Evolutionary conservation across 495 filamentous ascomycete genomes (phyloP), one percentile per base, ranked within the genome.

Genomic region (Hypoxylon rickii): DNA sequence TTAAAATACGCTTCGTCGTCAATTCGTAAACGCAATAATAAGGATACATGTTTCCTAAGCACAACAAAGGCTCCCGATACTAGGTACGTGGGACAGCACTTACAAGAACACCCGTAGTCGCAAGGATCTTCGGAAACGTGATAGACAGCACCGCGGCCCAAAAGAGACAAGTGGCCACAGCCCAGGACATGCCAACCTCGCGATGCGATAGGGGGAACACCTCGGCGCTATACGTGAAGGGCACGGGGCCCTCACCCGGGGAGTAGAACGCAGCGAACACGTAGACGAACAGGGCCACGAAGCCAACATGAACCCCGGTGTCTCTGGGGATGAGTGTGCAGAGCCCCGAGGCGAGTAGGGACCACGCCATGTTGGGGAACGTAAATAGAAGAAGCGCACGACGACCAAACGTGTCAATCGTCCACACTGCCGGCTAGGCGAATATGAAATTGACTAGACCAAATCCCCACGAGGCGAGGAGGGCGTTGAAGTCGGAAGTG

Each of bases 171-270:
- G 85, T 89, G 11, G 88, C 84, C 5, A 90, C 88, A 7, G 87
- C 87, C 76, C 84, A 85, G 1, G 79, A 77, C 88, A 92, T 92
- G 19, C 88, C 88, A 31, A 89, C 76, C 70, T 91, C 86, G 62
- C 83, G 82, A 63, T 89, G 86, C 10, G 83, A 87, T 16, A 92
- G 76, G 2, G 89, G 89, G 61, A 92, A 92, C 2, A 89, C 87
- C 68, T 94, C 89, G 2, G 89, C 89, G 7, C 86, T 89, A 64
- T 89, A 88, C 2, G 84, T 84, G 65, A 83, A 89, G 0, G 88
- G 86, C 5, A 89, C 86, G 7, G 86, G 86, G 0, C 86, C 87
- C 71, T 86, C 84, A 6, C 86, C 86, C 1, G 85, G 82, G 2
- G 83, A 87, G 72, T 88, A 89, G 64, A 86, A 87, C 2, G 78